Percentiles rank a stretch among this genome's conserved stretches.
phyloP scores from a whole-genome alignment of 208 protist species.

The Crithidia brevicula region DNA sequence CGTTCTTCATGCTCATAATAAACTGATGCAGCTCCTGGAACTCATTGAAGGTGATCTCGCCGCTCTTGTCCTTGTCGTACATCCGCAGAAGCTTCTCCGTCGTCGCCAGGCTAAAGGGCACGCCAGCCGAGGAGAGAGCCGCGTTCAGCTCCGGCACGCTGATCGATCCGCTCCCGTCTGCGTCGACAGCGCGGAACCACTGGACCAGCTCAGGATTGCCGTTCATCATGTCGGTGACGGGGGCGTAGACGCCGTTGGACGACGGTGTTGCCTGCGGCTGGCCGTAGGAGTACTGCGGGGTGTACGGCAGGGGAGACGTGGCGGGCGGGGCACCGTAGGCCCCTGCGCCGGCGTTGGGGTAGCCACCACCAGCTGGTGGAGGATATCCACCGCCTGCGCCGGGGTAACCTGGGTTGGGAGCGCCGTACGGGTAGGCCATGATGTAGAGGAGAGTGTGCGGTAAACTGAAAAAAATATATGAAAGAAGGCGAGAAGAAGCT shows the following conservation, averaged over 20 bases:
- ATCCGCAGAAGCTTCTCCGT: conserved; percentile 82
- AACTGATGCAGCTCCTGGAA: conserved; percentile 81
- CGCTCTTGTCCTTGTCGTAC: conserved; percentile 78
- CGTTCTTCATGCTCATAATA: conserved; percentile 72
- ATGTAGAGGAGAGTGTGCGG: background rate
- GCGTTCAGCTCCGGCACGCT: conserved; percentile 75
- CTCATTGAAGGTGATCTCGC: conserved; percentile 70
- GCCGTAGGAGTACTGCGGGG: conserved; percentile 27
- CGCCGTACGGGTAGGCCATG: conserved; percentile 32
- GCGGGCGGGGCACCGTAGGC: conserved; percentile 18
- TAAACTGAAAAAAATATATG: background rate
- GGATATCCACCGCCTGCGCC: conserved; percentile 8
- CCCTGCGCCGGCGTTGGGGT: conserved; percentile 8
- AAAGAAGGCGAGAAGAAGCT: background rate
- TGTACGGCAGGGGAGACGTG: conserved; percentile 29
- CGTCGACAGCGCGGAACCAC: conserved; percentile 86
- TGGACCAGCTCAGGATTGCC: conserved; percentile 50
- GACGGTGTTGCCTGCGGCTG: conserved; percentile 15
- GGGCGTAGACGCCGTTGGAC: conserved; percentile 33
- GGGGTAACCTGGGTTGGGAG: conserved; percentile 15
- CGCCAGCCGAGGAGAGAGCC: conserved; percentile 64
- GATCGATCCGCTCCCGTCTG: conserved; percentile 70
- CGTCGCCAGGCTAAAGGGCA: conserved; percentile 70
- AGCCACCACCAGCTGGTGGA: conserved; percentile 7
- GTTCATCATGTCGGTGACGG: conserved; percentile 22